Conservation (phyloP, 2,329 filamentous ascomycete genomes). For the Alternaria ventricosa region DNA sequence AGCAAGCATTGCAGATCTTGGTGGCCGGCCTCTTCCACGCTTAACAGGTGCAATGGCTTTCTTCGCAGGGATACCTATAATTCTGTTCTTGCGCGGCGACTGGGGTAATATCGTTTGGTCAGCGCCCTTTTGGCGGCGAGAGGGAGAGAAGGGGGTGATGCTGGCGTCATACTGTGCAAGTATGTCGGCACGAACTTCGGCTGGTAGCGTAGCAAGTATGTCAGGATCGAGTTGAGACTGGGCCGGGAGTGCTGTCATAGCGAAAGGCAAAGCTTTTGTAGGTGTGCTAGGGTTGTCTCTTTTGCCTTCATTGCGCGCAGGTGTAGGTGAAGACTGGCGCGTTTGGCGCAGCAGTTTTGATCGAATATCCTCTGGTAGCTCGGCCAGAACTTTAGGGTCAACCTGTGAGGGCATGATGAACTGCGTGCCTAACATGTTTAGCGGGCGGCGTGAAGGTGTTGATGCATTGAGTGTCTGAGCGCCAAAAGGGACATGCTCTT, state of each 20-base stretch:
- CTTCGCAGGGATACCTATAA: conserved; percentile 57
- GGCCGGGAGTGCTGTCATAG: conserved; percentile 57
- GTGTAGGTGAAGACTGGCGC: conserved; percentile 38
- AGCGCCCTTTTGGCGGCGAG: conserved; percentile 44
- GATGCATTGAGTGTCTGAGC: conserved; percentile 43
- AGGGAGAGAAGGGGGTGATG: conserved; percentile 35
- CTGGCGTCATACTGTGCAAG: conserved; percentile 69
- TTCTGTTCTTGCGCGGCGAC: conserved; percentile 59
- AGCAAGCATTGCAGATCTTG: conserved; percentile 47
- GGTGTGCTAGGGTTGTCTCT: conserved; percentile 16
- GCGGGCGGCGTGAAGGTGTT: conserved; percentile 66
- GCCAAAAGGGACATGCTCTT: conserved; percentile 49
- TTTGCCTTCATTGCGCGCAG: conserved; percentile 12
- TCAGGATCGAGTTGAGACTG: conserved; percentile 85
- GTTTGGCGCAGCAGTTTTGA: conserved; percentile 66
- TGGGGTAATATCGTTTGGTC: conserved; percentile 48
- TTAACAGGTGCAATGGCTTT: conserved; percentile 66
- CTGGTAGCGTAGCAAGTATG: conserved; percentile 81
- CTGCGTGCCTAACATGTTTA: conserved; percentile 86
- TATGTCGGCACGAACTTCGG: conserved; percentile 84
- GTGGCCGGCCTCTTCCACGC: conserved; percentile 66
- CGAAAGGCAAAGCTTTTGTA: conserved; percentile 28
- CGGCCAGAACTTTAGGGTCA: conserved; percentile 80
- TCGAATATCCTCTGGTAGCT: conserved; percentile 83
- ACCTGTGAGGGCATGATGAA: conserved; percentile 87